Conservation (phyloP, 306 rosid genomes). For the Heteromeles arbutifolia region DNA sequence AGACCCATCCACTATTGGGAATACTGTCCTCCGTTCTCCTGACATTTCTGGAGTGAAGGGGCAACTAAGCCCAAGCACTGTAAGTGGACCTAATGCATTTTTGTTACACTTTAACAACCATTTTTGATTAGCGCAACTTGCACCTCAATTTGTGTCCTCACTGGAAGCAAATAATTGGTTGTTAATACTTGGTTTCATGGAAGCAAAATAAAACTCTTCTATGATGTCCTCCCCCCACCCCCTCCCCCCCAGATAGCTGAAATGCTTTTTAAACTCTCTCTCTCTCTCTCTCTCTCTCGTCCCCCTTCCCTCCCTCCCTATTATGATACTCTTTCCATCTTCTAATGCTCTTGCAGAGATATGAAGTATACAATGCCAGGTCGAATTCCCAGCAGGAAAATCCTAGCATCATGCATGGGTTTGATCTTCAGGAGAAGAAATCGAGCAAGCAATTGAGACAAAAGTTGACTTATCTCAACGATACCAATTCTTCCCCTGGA, state of each 20-base stretch:
- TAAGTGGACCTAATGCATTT: slow-evolving; percentile 40
- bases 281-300: neutral
- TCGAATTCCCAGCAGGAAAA: slow-evolving; percentile 58
- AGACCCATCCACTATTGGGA: slow-evolving; percentile 49
- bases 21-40: slow-evolving; percentile 41
- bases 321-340: neutral
- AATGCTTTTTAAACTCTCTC: neutral
- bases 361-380: slow-evolving; percentile 47
- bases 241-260: neutral
- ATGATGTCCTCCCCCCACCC: neutral
- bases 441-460: slow-evolving; percentile 32
- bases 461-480: slow-evolving; percentile 26
- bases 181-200: neutral
- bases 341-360: slow-evolving; percentile 46
- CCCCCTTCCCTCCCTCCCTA: neutral
- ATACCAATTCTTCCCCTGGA: slow-evolving; percentile 32
- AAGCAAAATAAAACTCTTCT: neutral
- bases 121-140: neutral
- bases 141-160: neutral
- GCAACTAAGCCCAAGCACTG: slow-evolving; percentile 49
- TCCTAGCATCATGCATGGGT: slow-evolving; percentile 38
- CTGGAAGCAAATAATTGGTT: neutral
- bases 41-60: slow-evolving; percentile 48
- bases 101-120: slow-evolving; percentile 12
- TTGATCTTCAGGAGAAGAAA: slow-evolving; percentile 53